A percentile compares a stretch with the other conserved stretches of the same genome.
These are phyloP conservation scores for Arthrobotrys musiformis DNA, from an alignment of 2,329 filamentous ascomycete species.

Conservation along the genomic window DNA sequence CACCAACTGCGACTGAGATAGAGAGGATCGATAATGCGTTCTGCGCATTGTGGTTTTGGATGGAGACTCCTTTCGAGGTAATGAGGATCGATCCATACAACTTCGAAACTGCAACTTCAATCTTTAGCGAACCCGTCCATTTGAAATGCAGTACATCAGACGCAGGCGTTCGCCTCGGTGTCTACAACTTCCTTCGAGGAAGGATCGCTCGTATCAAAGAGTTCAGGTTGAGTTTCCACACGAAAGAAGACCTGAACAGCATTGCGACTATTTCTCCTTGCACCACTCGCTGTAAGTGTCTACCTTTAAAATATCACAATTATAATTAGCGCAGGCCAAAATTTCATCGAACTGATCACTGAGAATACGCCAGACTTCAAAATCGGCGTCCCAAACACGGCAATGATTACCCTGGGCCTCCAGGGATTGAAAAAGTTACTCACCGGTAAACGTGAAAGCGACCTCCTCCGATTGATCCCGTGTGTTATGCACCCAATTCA, in stretches of 20 bases:
- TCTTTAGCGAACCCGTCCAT: neutral
- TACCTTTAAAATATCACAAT: neutral
- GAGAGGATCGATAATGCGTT: neutral
- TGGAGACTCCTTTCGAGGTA: neutral
- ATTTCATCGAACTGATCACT: neutral
- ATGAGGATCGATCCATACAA: neutral
- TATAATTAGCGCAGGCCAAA: neutral
- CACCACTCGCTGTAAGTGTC: neutral
- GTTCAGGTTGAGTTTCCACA: neutral
- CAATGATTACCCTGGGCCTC: neutral
- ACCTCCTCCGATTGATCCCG: too few relatives aligned
- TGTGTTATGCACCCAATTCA: neutral
- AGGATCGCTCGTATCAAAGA: neutral
- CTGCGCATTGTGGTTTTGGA: conserved; percentile 12
- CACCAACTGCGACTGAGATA: neutral
- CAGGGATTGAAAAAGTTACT: neutral
- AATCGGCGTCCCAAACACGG: neutral
- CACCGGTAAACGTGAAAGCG: too few relatives aligned
- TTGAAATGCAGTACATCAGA: neutral
- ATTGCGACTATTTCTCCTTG: neutral
- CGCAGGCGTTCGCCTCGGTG: neutral
- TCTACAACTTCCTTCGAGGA: neutral
- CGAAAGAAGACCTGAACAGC: neutral
- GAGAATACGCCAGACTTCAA: neutral
- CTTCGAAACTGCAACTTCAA: neutral